Base-by-base conservation (phyloP, 495 filamentous ascomycete species). In the Penicillium crystallinum region DNA sequence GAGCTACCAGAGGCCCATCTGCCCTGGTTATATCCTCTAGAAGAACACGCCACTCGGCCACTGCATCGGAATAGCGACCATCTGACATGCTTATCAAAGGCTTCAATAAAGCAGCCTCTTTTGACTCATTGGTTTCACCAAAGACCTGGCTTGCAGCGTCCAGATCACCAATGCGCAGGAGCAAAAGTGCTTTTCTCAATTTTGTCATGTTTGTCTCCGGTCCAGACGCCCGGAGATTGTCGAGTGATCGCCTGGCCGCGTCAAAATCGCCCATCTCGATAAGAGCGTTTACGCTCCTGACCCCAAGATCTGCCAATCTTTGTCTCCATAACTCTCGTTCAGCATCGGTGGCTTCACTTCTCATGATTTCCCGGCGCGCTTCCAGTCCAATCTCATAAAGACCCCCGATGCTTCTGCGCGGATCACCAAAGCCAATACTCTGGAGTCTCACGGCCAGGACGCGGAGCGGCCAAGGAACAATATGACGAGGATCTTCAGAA, bases 231-330 rank as follows among this genome's bases (percentile, higher is more conserved):
- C 62, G 64, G 17, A 77, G 51, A 38, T 47, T 67, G 31, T 69
- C 71, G 1, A 98, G 70, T 57, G 90, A 86, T 39, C 83, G 67
- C n/a, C 67, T 78, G 2, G 91, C 93, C 7, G 84, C 86, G 45
- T 82, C 81, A 2, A 92, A 61, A 65, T 97, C 91, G 6, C 90
- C 89, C 89, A 95, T 95, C 71, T 97, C 91, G 4, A 96, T 77
- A 46, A 97, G 63, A 23, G 86, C 84, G 60, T 89, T 88, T 0
- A 84, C 91, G 9, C 89, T 88, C 41, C 86, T 68, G 9, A 96
- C 65, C 0, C 91, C 91, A 0, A 96, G 69, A 46, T 96, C 90
- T 9, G 68, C 68, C 4, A 96, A 68, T 35, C 93, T 55, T 1
- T 66, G 66, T 56, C 74, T 78, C 93, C 92, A 97, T 34, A 86